Evolutionary conservation across 352 stramenopile genomes (phyloP), one percentile per base, ranked within the genome.

Genomic region (Pythium folliculosum): DNA sequence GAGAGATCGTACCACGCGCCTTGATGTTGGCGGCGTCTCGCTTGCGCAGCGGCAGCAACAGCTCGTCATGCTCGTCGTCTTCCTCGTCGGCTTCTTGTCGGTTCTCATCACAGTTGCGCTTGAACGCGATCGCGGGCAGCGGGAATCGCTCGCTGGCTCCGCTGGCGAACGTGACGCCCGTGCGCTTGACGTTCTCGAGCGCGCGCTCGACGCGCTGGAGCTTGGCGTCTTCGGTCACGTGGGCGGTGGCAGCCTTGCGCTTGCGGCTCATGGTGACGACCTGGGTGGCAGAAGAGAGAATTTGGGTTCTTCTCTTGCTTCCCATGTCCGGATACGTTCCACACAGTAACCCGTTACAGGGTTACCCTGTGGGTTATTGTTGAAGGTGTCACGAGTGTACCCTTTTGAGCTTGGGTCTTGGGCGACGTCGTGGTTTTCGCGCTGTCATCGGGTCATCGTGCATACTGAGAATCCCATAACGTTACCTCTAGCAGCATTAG

Each of bases 1-100:
- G 49, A 61, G 10, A 50, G 55, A 5, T 55, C 45, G 17, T 65
- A 19, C 13, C 64, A 37, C 27, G 60, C 63, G 8, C 40, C 2
- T 45, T 32, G 19, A 70, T 40, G 1, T 61, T 22, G 19, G 1
- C 14, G 9, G 17, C 37, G 12, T 54, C 16, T 14, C 30, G 22
- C 23, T 38, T 22, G 23, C 14, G 25, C 0, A 32, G 44, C 8
- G 65, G 44, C 13, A 60, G 65, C 16, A 63, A 19, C 3, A 47
- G 37, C 5, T 61, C 38, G 9, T 62, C 61, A 9, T 44, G 19
- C 49, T 57, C 21, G 19, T 19, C 30, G 2, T 9, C 12, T n/a
- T n/a, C n/a, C n/a, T n/a, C n/a, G n/a, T n/a, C 12, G 14, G 0
- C 40, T 47, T 47, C 27, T 32, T 32, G 3, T 5, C 27, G 2